A percentile compares a stretch with the other conserved stretches of the same genome.
phyloP scores from a whole-genome alignment of 306 rosid genomes.

The Aeschynomene evenia region DNA sequence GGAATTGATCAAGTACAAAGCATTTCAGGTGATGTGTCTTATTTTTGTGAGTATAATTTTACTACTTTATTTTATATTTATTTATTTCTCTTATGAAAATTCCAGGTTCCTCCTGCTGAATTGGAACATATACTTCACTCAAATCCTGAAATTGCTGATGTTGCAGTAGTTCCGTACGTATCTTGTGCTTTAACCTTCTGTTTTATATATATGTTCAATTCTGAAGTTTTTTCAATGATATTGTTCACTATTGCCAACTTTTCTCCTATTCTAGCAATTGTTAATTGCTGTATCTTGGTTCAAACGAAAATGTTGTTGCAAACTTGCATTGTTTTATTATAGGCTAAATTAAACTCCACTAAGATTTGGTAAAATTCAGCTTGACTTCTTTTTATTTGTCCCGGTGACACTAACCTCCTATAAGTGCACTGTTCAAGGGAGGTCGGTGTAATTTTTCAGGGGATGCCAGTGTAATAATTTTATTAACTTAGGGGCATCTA shows the following conservation, averaged over 20 bases:
- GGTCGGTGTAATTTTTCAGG: no score
- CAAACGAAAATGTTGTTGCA: neutral
- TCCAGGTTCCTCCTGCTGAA: conserved; percentile 92
- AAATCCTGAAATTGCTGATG: conserved; percentile 75
- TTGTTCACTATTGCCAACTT: neutral
- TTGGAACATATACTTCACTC: conserved; percentile 72
- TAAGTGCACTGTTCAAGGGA: no score
- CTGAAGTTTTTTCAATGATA: neutral
- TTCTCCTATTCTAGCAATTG: neutral
- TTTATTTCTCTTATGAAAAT: conserved; percentile 28
- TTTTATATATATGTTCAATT: neutral
- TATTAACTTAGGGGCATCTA: no score
- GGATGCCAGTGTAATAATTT: no score
- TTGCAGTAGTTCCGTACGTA: conserved; percentile 86
- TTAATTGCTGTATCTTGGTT: neutral
- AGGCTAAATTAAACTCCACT: no score
- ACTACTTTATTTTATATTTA: neutral
- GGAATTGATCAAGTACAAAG: conserved; percentile 94
- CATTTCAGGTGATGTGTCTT: conserved; percentile 66
- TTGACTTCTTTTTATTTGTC: neutral
- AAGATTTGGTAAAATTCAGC: no score
- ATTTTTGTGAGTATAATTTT: neutral
- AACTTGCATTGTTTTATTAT: neutral
- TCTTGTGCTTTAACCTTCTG: neutral
- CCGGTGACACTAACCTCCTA: no score